phyloP scores from a whole-genome alignment of 2,329 filamentous ascomycete genomes.

The Aspergillus pseudoviridinutans region DNA sequence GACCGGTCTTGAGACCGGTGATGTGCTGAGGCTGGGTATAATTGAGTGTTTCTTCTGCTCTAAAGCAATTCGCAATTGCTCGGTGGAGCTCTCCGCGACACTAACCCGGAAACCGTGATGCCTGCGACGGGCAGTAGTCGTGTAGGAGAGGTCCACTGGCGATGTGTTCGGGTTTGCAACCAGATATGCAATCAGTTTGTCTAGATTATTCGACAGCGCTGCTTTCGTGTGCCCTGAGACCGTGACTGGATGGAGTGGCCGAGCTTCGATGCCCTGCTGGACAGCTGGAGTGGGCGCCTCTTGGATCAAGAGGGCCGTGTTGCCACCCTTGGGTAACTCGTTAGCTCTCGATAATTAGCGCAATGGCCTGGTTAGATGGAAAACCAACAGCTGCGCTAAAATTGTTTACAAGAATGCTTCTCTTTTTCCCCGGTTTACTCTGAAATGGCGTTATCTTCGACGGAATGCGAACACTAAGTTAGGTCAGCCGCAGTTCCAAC shows the following conservation, averaged over 20 bases:
- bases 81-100: constrained; percentile 15
- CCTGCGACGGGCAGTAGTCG: constrained; percentile 54
- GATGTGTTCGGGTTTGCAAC: constrained; percentile 42
- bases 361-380: too few relatives aligned
- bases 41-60: constrained; percentile 24
- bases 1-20: constrained; percentile 22
- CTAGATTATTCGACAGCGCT: constrained; percentile 6
- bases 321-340: constrained; percentile 49
- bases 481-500: constrained; percentile 21
- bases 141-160: constrained; percentile 56
- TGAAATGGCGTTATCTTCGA: constrained; percentile 43
- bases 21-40: constrained; percentile 22
- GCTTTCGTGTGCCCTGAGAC: constrained; percentile 37
- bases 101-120: constrained; percentile 38
- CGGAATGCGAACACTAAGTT: constrained; percentile 31
- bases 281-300: constrained; percentile 59
- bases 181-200: too few relatives aligned
- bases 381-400: constrained; percentile 55
- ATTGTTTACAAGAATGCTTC: constrained; percentile 57
- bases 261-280: constrained; percentile 41
- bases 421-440: constrained; percentile 23
- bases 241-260: constrained; percentile 36
- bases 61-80: constrained; percentile 1
- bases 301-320: constrained; percentile 61
- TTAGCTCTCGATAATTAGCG: too few relatives aligned